These are phyloP conservation scores for Gastrodia elata DNA, from an alignment of 106 monocot species.

Conservation along the genomic window DNA sequence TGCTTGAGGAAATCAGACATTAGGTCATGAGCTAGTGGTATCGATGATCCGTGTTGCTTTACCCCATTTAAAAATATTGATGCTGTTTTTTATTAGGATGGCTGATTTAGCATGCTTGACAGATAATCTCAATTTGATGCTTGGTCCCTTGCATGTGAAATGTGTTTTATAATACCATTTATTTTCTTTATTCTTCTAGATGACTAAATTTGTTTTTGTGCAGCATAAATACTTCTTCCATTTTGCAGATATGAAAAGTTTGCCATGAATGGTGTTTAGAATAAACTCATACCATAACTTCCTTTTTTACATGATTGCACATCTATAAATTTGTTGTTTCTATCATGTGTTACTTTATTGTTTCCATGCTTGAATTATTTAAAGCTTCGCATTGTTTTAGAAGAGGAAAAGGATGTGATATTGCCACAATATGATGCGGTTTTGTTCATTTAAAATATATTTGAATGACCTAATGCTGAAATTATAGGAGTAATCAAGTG, in stretches of 20 bases:
- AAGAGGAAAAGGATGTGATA: neutral
- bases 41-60: neutral
- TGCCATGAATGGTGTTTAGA: neutral
- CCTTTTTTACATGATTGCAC: neutral
- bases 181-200: neutral
- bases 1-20: neutral
- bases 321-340: neutral
- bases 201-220: neutral
- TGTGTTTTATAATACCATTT: neutral
- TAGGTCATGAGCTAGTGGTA: neutral
- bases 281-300: neutral
- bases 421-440: neutral
- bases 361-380: neutral
- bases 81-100: neutral
- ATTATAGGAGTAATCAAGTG: neutral
- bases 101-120: neutral
- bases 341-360: neutral
- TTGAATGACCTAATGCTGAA: neutral
- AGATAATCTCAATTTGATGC: slow-evolving; percentile 1
- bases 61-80: neutral
- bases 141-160: neutral
- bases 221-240: neutral
- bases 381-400: neutral
- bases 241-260: neutral
- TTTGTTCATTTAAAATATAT: neutral